These are phyloP conservation scores for Ganoderma multipileum DNA, from an alignment of 1,284 basidiomycete genomes.

Conservation along the genomic window DNA sequence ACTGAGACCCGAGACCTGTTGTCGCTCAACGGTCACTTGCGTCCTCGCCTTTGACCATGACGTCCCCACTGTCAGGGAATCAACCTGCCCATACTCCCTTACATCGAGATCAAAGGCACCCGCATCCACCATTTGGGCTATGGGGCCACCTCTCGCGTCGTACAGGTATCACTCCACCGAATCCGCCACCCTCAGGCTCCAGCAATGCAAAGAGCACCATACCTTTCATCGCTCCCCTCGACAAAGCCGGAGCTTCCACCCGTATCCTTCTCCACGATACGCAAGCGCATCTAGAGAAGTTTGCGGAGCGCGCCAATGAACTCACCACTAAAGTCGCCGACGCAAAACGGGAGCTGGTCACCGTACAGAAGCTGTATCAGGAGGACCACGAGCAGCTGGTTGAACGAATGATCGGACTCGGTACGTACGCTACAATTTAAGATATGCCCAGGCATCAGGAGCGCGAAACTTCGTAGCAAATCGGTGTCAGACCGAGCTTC, in stretches of 20 bases:
- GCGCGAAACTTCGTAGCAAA: constrained; percentile 50
- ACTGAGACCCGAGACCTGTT: too few relatives aligned
- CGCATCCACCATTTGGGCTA: constrained; percentile 30
- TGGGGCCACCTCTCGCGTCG: constrained; percentile 42
- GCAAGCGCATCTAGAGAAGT: constrained; percentile 66
- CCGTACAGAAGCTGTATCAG: constrained; percentile 38
- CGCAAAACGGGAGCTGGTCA: constrained; percentile 38
- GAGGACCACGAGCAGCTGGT: constrained; percentile 40
- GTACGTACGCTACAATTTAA: constrained; percentile 29
- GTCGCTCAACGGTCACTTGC: too few relatives aligned
- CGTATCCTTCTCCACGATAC: constrained; percentile 74
- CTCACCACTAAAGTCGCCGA: constrained; percentile 39
- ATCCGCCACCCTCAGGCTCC: constrained; percentile 10
- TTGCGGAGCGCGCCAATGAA: constrained; percentile 54
- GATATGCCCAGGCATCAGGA: constrained; percentile 18
- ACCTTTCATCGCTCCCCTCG: constrained; percentile 56
- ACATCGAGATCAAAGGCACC: background rate
- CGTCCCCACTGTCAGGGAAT: background rate
- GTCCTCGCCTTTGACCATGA: background rate
- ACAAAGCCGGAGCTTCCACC: constrained; percentile 70
- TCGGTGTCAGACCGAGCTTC: constrained; percentile 64
- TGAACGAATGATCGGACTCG: constrained; percentile 44
- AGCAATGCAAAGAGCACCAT: constrained; percentile 12
- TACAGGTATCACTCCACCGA: constrained; percentile 17
- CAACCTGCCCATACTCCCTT: background rate